phyloP scores from a whole-genome alignment of 2,329 filamentous ascomycete species.

The Ophiognomonia clavigignenti-juglandacearum region DNA sequence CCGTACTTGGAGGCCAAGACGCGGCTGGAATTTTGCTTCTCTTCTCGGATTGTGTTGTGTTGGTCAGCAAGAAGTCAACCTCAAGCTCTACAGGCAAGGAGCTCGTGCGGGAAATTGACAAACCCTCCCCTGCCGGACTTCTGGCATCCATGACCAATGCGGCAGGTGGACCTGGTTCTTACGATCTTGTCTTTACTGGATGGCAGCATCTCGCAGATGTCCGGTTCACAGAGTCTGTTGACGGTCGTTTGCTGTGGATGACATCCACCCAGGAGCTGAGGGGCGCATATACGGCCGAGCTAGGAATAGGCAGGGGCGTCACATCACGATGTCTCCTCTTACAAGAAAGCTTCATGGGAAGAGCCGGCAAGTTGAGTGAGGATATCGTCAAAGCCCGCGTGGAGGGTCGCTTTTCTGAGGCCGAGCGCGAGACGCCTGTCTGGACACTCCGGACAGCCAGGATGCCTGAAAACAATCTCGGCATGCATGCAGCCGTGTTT shows the following conservation, averaged over 20 bases:
- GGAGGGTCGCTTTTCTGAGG: constrained; percentile 77
- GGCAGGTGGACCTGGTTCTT: constrained; percentile 54
- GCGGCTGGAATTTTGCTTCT: constrained; percentile 70
- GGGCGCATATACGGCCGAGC: constrained; percentile 44
- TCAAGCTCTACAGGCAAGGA: constrained; percentile 67
- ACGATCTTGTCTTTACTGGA: constrained; percentile 71
- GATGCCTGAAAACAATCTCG: constrained; percentile 55
- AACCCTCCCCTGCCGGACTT: constrained; percentile 61
- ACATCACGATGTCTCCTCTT: constrained; percentile 67
- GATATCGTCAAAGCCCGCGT: constrained; percentile 83
- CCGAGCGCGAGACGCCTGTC: constrained; percentile 72
- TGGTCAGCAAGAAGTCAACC: constrained; percentile 66
- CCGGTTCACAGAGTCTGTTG: constrained; percentile 66
- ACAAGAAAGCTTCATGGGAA: constrained; percentile 71
- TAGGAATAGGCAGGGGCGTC: constrained; percentile 43
- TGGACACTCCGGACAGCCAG: constrained; percentile 75
- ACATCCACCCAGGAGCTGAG: constrained; percentile 58
- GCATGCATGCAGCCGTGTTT: constrained; percentile 63
- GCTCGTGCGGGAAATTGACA: constrained; percentile 79
- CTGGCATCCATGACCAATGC: constrained; percentile 61
- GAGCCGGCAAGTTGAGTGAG: constrained; percentile 71
- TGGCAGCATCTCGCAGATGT: constrained; percentile 66
- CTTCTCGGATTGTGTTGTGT: constrained; percentile 75
- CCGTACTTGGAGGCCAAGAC: constrained; percentile 38
- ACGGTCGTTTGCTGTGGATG: constrained; percentile 64